These are phyloP conservation scores for Hypoxylon sp. DNA, from an alignment of 2,329 filamentous ascomycete genomes.

Conservation along the genomic window DNA sequence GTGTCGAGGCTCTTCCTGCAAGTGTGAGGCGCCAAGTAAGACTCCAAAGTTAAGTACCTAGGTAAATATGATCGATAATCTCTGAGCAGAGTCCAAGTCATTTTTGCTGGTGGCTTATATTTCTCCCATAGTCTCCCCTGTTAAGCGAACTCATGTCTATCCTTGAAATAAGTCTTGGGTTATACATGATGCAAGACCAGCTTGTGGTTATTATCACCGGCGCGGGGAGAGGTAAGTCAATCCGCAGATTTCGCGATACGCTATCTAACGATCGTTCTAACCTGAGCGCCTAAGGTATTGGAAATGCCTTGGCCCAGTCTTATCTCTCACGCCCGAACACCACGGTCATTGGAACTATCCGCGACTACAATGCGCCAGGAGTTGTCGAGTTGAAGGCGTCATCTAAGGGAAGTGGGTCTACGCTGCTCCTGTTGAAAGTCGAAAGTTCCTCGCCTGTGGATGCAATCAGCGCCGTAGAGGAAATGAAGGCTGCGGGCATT, in stretches of 20 bases:
- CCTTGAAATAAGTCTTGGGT: not conserved
- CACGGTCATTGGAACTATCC: constrained; percentile 58
- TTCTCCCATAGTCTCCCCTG: not conserved
- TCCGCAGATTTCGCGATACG: not conserved
- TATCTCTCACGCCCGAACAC: constrained; percentile 56
- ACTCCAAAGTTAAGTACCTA: not conserved
- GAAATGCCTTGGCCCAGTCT: constrained; percentile 47
- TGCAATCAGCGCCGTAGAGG: constrained; percentile 47
- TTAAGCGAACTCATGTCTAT: not conserved
- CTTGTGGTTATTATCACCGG: constrained; percentile 23
- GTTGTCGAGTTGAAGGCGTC: constrained; percentile 47
- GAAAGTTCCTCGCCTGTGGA: constrained; percentile 49
- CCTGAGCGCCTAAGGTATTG: constrained; percentile 47
- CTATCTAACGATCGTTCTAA: constrained; percentile 21
- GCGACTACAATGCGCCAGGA: constrained; percentile 47
- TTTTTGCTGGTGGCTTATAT: not conserved
- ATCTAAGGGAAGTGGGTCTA: constrained; percentile 43
- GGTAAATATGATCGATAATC: not conserved
- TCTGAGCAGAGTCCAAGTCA: not conserved
- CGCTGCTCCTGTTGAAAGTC: constrained; percentile 52
- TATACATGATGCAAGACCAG: constrained; percentile 1
- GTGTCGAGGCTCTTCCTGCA: not conserved
- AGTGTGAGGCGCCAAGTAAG: not conserved
- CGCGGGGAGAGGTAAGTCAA: constrained; percentile 26
- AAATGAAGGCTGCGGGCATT: constrained; percentile 48